Evolutionary conservation across 768 basidiomycete species (phyloP).

Genomic region (Hygrophorus russula): DNA sequence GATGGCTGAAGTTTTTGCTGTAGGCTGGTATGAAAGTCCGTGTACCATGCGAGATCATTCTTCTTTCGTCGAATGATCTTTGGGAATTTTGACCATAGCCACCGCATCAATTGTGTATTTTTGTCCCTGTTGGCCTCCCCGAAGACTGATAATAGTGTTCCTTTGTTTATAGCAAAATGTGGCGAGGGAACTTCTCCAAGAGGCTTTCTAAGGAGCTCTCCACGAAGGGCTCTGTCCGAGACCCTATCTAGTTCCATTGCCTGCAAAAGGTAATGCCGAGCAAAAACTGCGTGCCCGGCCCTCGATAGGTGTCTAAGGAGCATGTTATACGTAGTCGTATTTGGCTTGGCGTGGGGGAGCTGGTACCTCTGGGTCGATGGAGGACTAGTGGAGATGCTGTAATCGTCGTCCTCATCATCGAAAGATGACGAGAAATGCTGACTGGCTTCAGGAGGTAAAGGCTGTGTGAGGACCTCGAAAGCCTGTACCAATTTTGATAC

Average conservation of each 20-base stretch:
- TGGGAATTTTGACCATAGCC: conserved; percentile 39
- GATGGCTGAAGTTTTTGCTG: not conserved
- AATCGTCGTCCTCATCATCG: conserved; percentile 57
- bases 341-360: conserved; percentile 38
- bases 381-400: conserved; percentile 30
- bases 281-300: conserved; percentile 36
- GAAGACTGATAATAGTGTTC: conserved; percentile 44
- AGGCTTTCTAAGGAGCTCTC: conserved; percentile 20
- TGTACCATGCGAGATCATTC: conserved; percentile 32
- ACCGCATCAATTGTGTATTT: conserved; percentile 47
- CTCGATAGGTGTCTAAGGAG: conserved; percentile 48
- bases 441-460: conserved; percentile 39
- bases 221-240: conserved; percentile 19
- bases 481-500: conserved; percentile 60
- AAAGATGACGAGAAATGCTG: conserved; percentile 41
- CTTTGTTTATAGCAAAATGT: conserved; percentile 41
- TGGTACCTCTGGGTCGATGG: conserved; percentile 22
- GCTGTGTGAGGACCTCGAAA: conserved; percentile 71
- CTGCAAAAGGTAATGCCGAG: conserved; percentile 56
- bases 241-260: conserved; percentile 35
- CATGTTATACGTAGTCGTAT: conserved; percentile 54
- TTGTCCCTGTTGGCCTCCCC: conserved; percentile 50
- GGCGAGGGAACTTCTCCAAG: conserved; percentile 33
- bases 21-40: conserved; percentile 16
- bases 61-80: conserved; percentile 38